Evolutionary conservation across 2,329 filamentous ascomycete genomes (phyloP), one percentile per base, ranked within the genome.

Genomic region (Zalaria obscura): DNA sequence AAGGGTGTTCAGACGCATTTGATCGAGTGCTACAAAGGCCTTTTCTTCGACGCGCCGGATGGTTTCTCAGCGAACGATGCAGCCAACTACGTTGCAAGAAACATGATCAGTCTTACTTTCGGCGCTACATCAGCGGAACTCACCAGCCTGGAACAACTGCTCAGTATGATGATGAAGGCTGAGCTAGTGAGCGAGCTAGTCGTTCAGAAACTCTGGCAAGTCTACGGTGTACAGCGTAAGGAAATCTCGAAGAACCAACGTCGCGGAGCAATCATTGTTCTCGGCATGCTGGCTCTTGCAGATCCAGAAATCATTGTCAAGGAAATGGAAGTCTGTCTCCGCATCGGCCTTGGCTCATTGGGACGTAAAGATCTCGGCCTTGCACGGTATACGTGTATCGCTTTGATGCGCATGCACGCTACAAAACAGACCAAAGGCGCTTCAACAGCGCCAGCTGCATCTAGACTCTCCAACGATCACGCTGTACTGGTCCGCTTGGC

Each of bases 21-120:
- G 27, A 94, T 98, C 50, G 91, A 98, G 52, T 94, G 86, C 60
- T 98, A 98, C 68, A 91, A 83, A 57, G 79, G 85, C 18, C 75
- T 98, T 1, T 98, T 96, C 64, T 98, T 98, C 53, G 86, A 94
- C 55, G 88, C 93, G 0, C 91, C 91, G 0, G 85, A 87, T 45
- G 79, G 79, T 4, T 95, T 94, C 64, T 85, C 74, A 44, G 68
- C 78, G 27, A 95, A 95, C 50, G 88, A 95, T 55, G 80, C 88
- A 2, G 88, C 91, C 38, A 95, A 93, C 59, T 98, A 93, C 57
- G 82, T 98, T 54, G 89, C 89, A 26, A 78, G 88, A 47, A 98
- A 96, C 63, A 98, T 98, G 89, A 96, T 96, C 62, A 95, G 88
- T 69, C 66, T 98, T 55, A 98, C 91, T 0, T 96, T 94, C 60